Evolutionary conservation across 768 basidiomycete genomes (phyloP).

Genomic region (Mycena latifolia): DNA sequence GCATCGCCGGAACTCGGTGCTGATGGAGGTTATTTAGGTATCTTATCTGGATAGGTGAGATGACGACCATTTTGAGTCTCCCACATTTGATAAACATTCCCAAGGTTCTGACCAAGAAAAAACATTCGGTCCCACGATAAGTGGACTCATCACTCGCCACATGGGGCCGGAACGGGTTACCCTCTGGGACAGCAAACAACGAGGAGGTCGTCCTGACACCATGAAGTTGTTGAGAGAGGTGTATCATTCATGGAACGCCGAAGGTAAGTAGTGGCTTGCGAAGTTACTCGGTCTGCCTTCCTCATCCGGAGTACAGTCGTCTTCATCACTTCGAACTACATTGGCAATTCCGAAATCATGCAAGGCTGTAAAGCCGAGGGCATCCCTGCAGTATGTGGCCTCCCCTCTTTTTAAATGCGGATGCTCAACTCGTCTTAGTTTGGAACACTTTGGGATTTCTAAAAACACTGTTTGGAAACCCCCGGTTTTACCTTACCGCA

Average conservation of each 20-base stretch:
- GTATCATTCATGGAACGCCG: constrained; percentile 78
- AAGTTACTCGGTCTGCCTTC: not conserved
- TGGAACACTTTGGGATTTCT: constrained; percentile 81
- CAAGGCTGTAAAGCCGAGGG: constrained; percentile 79
- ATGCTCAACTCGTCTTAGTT: constrained; percentile 42
- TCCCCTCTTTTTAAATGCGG: not conserved
- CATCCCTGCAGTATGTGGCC: constrained; percentile 60
- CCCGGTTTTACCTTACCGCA: not conserved
- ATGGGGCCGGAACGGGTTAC: constrained; percentile 79
- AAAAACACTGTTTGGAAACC: constrained; percentile 26
- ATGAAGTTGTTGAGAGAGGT: constrained; percentile 82
- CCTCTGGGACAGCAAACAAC: constrained; percentile 83
- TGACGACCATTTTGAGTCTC: not conserved
- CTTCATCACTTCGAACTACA: constrained; percentile 88
- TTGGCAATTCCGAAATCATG: constrained; percentile 85
- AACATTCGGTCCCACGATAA: constrained; percentile 77
- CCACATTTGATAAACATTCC: constrained; percentile 32
- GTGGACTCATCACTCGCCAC: constrained; percentile 76
- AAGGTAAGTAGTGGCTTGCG: constrained; percentile 54
- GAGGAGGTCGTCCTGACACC: constrained; percentile 81
- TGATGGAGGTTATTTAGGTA: constrained; percentile 58
- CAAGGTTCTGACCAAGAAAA: constrained; percentile 85
- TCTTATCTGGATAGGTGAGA: constrained; percentile 81
- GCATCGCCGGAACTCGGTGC: not conserved
- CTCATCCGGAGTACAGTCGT: constrained; percentile 58